Evolutionary conservation across 2,329 filamentous ascomycete genomes (phyloP).

Genomic region (Cadophora sp.): DNA sequence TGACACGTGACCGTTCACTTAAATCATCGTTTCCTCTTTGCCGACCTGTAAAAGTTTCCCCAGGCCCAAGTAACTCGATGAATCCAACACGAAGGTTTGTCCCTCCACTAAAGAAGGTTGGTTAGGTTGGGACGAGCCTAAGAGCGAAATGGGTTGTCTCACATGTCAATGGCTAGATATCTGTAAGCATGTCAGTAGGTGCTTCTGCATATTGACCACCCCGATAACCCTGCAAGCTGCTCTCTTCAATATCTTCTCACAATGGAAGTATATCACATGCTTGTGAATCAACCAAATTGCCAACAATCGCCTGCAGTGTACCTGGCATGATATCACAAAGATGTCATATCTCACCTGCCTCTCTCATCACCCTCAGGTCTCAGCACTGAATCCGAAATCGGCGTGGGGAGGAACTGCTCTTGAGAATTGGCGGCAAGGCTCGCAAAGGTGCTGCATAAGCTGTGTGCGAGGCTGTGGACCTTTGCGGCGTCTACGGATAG

Average conservation of each 20-base stretch:
- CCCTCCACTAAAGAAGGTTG: conserved; percentile 64
- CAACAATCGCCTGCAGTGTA: neutral
- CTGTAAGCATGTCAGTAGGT: conserved; percentile 47
- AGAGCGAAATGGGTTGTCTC: conserved; percentile 44
- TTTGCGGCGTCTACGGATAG: conserved; percentile 55
- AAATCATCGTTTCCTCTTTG: neutral
- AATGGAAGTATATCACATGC: conserved; percentile 17
- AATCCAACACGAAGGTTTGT: conserved; percentile 74
- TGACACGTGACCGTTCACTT: conserved; percentile 32
- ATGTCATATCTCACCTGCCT: conserved; percentile 51
- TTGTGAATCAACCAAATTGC: conserved; percentile 6
- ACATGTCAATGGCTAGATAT: conserved; percentile 71
- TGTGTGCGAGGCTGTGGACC: conserved; percentile 54
- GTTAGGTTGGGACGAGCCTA: conserved; percentile 35
- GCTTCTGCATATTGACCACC: neutral
- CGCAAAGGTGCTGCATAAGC: conserved; percentile 55
- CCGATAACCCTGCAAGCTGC: neutral
- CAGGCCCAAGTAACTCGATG: conserved; percentile 60
- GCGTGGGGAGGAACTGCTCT: conserved; percentile 65
- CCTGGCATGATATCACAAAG: neutral
- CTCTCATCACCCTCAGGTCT: conserved; percentile 54
- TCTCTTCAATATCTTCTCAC: neutral
- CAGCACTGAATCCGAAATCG: conserved; percentile 65
- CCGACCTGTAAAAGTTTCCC: conserved; percentile 32
- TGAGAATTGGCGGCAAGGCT: conserved; percentile 58